These are phyloP conservation scores for Aspergillus coremiiformis DNA, from an alignment of 495 filamentous ascomycete species.

Conservation along the genomic window DNA sequence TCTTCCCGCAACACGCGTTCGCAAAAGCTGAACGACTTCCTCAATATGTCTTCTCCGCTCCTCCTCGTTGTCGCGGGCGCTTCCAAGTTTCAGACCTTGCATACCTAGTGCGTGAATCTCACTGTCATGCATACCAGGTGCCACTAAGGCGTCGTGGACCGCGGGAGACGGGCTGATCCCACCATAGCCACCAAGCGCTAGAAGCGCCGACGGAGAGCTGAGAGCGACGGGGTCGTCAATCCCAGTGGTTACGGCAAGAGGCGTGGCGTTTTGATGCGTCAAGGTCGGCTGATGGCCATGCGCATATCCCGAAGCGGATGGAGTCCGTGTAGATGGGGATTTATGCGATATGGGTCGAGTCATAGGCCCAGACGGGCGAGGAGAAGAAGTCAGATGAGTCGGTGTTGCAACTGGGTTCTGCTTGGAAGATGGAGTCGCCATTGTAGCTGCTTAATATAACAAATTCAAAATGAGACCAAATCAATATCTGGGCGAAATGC, in stretches of 20 bases:
- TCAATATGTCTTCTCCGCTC: slow-evolving; percentile 49
- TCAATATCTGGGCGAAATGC: background rate
- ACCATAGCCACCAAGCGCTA: slow-evolving; percentile 37
- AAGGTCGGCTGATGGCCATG: slow-evolving; percentile 23
- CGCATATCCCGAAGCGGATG: slow-evolving; percentile 31
- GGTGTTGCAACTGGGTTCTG: slow-evolving; percentile 37
- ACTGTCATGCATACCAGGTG: slow-evolving; percentile 35
- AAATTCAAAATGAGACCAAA: background rate
- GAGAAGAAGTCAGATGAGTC: slow-evolving; percentile 41
- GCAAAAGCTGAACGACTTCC: slow-evolving; percentile 36
- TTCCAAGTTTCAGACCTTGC: slow-evolving; percentile 34
- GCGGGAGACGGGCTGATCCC: slow-evolving; percentile 39
- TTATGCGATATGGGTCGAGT: slow-evolving; percentile 37
- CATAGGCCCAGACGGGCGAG: slow-evolving; percentile 35
- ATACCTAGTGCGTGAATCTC: slow-evolving; percentile 41
- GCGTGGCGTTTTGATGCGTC: slow-evolving; percentile 38
- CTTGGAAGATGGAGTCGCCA: slow-evolving; percentile 44
- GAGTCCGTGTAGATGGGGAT: slow-evolving; percentile 39
- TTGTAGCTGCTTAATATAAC: slow-evolving; percentile 6
- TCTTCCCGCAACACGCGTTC: slow-evolving; percentile 37
- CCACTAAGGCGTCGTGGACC: slow-evolving; percentile 34
- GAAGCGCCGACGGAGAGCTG: slow-evolving; percentile 39
- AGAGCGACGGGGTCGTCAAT: slow-evolving; percentile 39
- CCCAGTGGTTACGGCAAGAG: slow-evolving; percentile 26
- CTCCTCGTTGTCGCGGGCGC: slow-evolving; percentile 41